Evolutionary conservation across 1,284 basidiomycete species (phyloP), one percentile per base, ranked within the genome.

Genomic region (Heterobasidion parviporum): DNA sequence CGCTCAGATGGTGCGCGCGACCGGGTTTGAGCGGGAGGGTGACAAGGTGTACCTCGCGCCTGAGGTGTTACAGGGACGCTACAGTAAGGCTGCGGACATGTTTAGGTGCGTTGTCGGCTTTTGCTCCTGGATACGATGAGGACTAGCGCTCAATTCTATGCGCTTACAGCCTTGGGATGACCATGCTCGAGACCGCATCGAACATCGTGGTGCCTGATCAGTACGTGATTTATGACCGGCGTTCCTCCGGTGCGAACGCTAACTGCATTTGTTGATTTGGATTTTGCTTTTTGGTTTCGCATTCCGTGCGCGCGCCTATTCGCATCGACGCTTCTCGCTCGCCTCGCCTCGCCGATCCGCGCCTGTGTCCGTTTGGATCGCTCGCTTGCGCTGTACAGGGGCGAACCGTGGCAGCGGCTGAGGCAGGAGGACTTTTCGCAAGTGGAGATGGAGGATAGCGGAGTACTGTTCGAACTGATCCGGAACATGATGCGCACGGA

Each of bases 41-140:
- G 97, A 99, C 71, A 90, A 98, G 66, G 80, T 97, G 61, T 99
- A 99, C 74, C 84, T 99, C 73, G 95, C 97, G n/a, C 94, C 94
- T 3, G 97, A 99, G 72, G 92, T 99, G 56, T 78, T 99, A 54
- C 85, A 90, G 67, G 96, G 95, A 33, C 78, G 79, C 55, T 99
- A 98, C 69, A 87, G 94, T 65, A 92, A 88, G 73, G 92, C 91
- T 52, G 96, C 94, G 51, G 97, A 99, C 74, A 85, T 99, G 54
- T 99, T 98, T 78, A 94, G 89, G 91, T 92, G 72, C 60, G 57
- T 57, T 51, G 55, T 51, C 56, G 64, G 26, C 5, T 5, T 26
- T 26, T 26, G 26, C 26, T 26, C 51, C 14, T 57, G 44, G 15
- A 49, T 36, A 35, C 44, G 26, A 43, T 32, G 16, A 43, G 15